Percentiles rank a stretch among this genome's conserved stretches.
phyloP scores from a whole-genome alignment of 306 rosid species.

The Erythrophleum fordii region DNA sequence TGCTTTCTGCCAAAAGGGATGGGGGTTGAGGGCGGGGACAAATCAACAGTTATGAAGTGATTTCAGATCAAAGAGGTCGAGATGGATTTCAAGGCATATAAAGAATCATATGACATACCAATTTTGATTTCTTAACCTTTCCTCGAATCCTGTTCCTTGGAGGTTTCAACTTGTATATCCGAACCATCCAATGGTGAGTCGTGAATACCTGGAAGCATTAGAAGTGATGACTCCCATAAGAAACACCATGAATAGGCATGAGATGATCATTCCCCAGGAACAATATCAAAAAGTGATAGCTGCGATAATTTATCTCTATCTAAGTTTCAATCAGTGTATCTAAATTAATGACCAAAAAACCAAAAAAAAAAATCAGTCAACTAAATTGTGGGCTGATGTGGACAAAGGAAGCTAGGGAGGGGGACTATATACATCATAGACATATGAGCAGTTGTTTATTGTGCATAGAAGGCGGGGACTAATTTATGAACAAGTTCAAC shows the following conservation, averaged over 20 bases:
- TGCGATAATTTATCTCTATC: background rate
- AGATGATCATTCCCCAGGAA: background rate
- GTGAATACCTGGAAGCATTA: conserved; percentile 79
- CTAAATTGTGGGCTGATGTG: background rate
- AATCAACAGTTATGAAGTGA: conserved; percentile 27
- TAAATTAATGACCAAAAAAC: background rate
- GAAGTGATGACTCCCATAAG: conserved; percentile 29
- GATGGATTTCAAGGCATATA: conserved; percentile 1
- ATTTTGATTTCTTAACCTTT: conserved; percentile 72
- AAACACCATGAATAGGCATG: background rate
- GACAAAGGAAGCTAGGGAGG: background rate
- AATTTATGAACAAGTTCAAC: background rate
- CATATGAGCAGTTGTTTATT: background rate
- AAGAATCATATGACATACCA: conserved; percentile 52
- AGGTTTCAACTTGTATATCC: conserved; percentile 90
- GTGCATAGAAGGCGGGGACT: background rate
- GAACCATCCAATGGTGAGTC: conserved; percentile 99
- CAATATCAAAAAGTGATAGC: background rate
- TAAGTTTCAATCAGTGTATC: background rate
- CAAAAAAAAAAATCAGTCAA: background rate
- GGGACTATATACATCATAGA: background rate
- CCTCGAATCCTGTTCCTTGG: conserved; percentile 93
- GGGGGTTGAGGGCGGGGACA: conserved; percentile 5
- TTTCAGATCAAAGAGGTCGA: conserved; percentile 13
- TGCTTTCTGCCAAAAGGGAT: conserved; percentile 64